Conservation (phyloP, 306 rosid species). For the Vigna unguiculata region DNA sequence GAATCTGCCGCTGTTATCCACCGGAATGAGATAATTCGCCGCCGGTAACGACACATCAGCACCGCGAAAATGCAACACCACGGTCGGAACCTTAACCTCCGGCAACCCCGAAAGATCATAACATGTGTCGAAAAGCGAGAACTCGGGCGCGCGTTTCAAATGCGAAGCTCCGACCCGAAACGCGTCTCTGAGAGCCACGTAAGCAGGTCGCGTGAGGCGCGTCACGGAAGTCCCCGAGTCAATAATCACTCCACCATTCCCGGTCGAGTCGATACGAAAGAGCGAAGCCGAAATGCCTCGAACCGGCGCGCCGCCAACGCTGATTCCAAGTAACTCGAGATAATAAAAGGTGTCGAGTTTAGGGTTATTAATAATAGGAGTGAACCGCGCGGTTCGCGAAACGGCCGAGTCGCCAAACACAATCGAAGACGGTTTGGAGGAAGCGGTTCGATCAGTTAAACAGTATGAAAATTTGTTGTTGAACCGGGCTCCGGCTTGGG, state of each 20-base stretch:
- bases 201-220: conserved; percentile 76
- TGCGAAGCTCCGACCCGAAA: conserved; percentile 65
- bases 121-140: conserved; percentile 86
- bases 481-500: conserved; percentile 70
- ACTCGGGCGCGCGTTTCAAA: conserved; percentile 70
- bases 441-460: conserved; percentile 77
- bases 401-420: conserved; percentile 81
- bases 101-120: conserved; percentile 74
- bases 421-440: conserved; percentile 71
- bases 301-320: conserved; percentile 81
- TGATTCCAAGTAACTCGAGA: conserved; percentile 69
- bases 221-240: conserved; percentile 96
- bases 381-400: conserved; percentile 83
- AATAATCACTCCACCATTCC: conserved; percentile 86
- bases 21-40: conserved; percentile 80
- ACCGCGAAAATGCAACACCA: conserved; percentile 80
- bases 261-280: conserved; percentile 68
- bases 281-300: conserved; percentile 66
- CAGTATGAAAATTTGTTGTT: conserved; percentile 87
- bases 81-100: conserved; percentile 88
- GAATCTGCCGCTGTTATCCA: conserved; percentile 74
- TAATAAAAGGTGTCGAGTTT: conserved; percentile 87
- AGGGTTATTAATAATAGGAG: conserved; percentile 72
- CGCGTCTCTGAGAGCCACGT: conserved; percentile 68
- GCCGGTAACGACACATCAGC: conserved; percentile 86